Evolutionary conservation across 2,329 filamentous ascomycete species (phyloP), one percentile per base, ranked within the genome.

Genomic region (Penicillium sp.): DNA sequence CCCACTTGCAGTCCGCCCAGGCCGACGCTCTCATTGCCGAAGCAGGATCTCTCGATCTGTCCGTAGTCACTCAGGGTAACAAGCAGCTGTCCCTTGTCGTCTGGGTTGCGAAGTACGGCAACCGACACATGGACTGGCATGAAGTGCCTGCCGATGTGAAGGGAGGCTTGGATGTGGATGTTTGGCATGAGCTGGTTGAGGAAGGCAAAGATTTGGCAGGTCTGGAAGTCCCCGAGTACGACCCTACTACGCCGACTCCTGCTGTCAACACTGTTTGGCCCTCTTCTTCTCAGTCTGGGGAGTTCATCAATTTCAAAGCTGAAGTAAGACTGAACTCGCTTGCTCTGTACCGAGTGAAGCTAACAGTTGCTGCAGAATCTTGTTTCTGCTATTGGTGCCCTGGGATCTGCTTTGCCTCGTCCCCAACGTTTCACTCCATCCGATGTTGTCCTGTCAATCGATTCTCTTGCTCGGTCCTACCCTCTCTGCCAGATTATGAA

Each of bases 81-180:
- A 76, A 83, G 4, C 76, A 78, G 25, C 75, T 98, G 31, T 83
- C 82, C 46, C 81, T 89, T 53, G 76, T 95, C 20, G 79, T 96
- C 54, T 97, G 90, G 87, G 90, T 96, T 9, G 88, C 94, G 4
- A 91, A 96, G 56, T 80, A 88, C 58, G 88, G 88, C 28, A 96
- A 83, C 70, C 80, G 81, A 54, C 91, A 97, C 62, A 85, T 98
- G 77, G 90, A 95, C 67, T 98, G 91, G 90, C 90, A 87, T 54
- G 87, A 91, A 60, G 80, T 90, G 2, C 89, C 90, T 8, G 79
- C 84, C 58, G 84, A 86, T 36, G 83, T 84, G 41, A 84, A 84
- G 11, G 79, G 84, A 41, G 81, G 77, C 47, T 75, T 94, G 45
- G 86, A 86, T 40, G 86, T 96, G 11, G 79, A 83, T n/a, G 93